Evolutionary conservation across 352 stramenopile genomes (phyloP).

Genomic region (Globisporangium alternatum): DNA sequence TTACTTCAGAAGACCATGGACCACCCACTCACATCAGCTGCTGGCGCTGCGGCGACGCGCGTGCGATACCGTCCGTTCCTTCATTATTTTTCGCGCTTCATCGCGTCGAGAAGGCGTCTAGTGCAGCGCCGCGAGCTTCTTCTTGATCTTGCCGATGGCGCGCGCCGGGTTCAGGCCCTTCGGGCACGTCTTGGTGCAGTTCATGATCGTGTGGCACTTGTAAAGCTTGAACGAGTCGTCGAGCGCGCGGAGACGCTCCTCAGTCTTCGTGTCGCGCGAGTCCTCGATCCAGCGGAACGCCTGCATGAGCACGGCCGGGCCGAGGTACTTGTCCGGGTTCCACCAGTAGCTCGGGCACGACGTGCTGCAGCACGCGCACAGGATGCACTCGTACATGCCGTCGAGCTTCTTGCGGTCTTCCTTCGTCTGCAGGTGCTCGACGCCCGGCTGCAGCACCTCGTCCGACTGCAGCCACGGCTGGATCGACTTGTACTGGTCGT

Average conservation of each 20-base stretch:
- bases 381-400: slow-evolving; percentile 99
- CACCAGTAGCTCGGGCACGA: slow-evolving; percentile 99
- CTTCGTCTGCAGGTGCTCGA: slow-evolving; percentile 87
- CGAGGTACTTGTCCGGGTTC: slow-evolving; percentile 96
- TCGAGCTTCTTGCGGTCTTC: slow-evolving; percentile 99
- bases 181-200: slow-evolving; percentile 99
- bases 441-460: slow-evolving; percentile 82
- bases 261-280: slow-evolving; percentile 96
- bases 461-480: slow-evolving; percentile 98
- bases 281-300: slow-evolving; percentile 99
- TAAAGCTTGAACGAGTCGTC: slow-evolving; percentile 99
- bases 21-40: neutral
- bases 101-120: slow-evolving; percentile 27
- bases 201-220: slow-evolving; percentile 99
- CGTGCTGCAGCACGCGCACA: slow-evolving; percentile 99
- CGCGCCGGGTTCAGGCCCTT: slow-evolving; percentile 99
- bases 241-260: slow-evolving; percentile 93
- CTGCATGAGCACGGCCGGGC: slow-evolving; percentile 92
- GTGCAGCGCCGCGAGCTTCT: slow-evolving; percentile 84
- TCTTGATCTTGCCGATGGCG: slow-evolving; percentile 99
- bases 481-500: slow-evolving; percentile 97
- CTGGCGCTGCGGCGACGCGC: neutral
- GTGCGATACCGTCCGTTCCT: neutral
- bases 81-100: neutral
- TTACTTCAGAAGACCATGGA: neutral